Evolutionary conservation across 306 rosid species (phyloP).

Genomic region (Quercus berberidifolia): DNA sequence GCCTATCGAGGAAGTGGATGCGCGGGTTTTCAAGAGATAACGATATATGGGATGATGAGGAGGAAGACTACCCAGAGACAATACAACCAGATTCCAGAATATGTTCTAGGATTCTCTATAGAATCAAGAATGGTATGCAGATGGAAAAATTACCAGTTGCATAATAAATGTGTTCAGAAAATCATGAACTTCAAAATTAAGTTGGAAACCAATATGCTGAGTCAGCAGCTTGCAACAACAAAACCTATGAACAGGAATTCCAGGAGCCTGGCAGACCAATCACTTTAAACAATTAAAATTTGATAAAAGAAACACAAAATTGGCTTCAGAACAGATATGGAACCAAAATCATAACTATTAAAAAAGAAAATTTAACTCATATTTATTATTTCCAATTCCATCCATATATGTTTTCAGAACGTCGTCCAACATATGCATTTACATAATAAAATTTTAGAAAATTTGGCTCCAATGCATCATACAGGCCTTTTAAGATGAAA

Average conservation of each 20-base stretch:
- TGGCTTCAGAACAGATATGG: background rate
- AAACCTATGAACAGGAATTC: conserved; percentile 80
- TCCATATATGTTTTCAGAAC: background rate
- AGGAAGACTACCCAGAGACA: too few species aligned
- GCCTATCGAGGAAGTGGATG: too few species aligned
- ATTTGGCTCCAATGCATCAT: background rate
- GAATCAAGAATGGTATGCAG: too few species aligned
- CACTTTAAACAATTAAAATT: too few species aligned
- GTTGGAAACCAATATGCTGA: conserved; percentile 38
- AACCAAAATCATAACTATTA: background rate
- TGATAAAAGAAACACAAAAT: background rate
- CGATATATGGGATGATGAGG: too few species aligned
- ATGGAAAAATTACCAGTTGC: background rate
- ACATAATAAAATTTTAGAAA: background rate
- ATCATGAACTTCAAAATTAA: background rate
- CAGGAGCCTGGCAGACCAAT: conserved; percentile 64
- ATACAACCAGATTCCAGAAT: too few species aligned
- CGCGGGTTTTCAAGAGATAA: too few species aligned
- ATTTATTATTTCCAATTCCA: background rate
- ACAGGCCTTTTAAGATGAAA: too few species aligned
- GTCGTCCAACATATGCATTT: background rate
- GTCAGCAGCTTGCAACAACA: conserved; percentile 90
- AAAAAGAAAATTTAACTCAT: background rate
- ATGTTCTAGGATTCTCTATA: too few species aligned
- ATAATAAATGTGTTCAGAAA: background rate